phyloP scores from a whole-genome alignment of 495 filamentous ascomycete species.

The Aspergillus haitiensis region DNA sequence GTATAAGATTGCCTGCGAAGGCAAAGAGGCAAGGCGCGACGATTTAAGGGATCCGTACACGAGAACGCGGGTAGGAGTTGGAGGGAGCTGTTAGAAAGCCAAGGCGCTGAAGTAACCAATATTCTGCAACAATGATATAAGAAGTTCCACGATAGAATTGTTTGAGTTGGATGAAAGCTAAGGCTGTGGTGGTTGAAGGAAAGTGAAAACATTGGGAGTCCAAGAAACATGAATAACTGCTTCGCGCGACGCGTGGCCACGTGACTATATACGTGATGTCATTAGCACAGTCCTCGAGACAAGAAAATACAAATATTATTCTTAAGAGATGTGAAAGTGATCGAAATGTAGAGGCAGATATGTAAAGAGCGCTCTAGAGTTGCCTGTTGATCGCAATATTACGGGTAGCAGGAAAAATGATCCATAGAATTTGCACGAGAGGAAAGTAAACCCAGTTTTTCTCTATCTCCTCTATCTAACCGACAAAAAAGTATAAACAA shows the following conservation, averaged over 20 bases:
- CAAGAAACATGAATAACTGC: constrained; percentile 8
- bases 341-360: too few relatives aligned
- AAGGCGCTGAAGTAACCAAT: constrained; percentile 14
- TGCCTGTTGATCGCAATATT: not conserved
- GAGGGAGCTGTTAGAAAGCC: constrained; percentile 20
- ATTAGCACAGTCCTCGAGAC: not conserved
- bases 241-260: constrained; percentile 28
- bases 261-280: constrained; percentile 14
- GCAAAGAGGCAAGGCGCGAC: constrained; percentile 33
- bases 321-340: too few relatives aligned
- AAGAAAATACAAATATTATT: too few relatives aligned
- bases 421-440: not conserved
- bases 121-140: constrained; percentile 11
- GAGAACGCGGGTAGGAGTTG: constrained; percentile 25
- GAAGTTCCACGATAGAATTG: constrained; percentile 16
- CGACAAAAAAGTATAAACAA: constrained; percentile 1
- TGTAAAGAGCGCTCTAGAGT: too few relatives aligned
- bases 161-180: constrained; percentile 27
- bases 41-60: constrained; percentile 19
- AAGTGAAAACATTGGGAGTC: constrained; percentile 11
- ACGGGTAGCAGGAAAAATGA: not conserved
- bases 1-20: constrained; percentile 36
- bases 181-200: constrained; percentile 26
- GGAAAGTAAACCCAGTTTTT: constrained; percentile 11
- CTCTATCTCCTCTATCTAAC: constrained; percentile 15